phyloP scores from a whole-genome alignment of 2,329 filamentous ascomycete species.

The Aureobasidium sp. region DNA sequence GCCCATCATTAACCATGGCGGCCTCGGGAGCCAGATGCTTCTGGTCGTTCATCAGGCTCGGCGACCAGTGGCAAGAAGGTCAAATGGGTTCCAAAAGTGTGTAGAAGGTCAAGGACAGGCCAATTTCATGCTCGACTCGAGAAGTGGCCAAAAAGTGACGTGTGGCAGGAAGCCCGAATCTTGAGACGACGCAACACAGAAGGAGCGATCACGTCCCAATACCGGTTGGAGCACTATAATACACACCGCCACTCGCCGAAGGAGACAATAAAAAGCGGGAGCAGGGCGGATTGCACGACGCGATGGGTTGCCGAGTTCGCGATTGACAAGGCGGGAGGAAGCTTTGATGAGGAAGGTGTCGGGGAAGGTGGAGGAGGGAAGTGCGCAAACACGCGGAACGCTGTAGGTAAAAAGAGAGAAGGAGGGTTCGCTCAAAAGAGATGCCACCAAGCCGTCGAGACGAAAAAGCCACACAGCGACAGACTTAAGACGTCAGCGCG shows the following conservation, averaged over 20 bases:
- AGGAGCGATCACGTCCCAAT: neutral
- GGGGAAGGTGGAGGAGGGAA: conserved; percentile 3
- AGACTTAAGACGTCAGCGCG: conserved; percentile 10
- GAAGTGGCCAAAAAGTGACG: neutral
- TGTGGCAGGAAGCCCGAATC: conserved; percentile 3
- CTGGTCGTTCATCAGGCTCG: conserved; percentile 2
- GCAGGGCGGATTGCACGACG: neutral
- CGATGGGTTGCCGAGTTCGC: conserved; percentile 4
- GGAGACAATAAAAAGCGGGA: neutral
- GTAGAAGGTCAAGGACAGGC: neutral
- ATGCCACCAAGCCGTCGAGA: neutral
- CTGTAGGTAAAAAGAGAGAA: neutral
- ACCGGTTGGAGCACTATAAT: neutral
- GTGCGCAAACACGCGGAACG: conserved; percentile 8
- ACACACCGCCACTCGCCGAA: neutral
- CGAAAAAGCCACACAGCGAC: conserved; percentile 5
- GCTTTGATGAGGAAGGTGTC: neutral
- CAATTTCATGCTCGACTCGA: neutral
- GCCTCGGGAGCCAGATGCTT: conserved; percentile 8
- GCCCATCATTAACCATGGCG: conserved; percentile 1
- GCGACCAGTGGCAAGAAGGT: neutral
- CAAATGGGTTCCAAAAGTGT: neutral
- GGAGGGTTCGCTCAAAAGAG: neutral
- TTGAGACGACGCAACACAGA: conserved; percentile 1
- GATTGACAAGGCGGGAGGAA: conserved; percentile 1